Percentiles rank a stretch among this genome's conserved stretches.
phyloP scores from a whole-genome alignment of 192 early-diverging fungal genomes.

The Backusella parvicylindrica region DNA sequence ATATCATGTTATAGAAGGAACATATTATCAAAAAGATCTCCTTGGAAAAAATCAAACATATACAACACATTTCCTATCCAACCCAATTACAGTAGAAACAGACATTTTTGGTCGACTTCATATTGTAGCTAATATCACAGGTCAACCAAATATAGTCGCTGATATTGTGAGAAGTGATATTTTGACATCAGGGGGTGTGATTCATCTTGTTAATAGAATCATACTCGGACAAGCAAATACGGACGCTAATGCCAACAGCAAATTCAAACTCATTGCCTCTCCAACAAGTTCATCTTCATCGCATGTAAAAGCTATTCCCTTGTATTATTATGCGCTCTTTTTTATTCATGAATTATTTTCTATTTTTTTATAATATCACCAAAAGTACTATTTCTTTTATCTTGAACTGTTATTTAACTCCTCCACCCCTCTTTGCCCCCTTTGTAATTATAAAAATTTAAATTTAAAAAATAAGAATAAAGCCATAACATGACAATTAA shows the following conservation, averaged over 20 bases:
- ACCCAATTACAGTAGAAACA: background rate
- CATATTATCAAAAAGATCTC: slow-evolving; percentile 6
- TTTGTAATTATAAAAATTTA: background rate
- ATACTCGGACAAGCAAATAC: background rate
- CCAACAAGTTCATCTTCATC: background rate
- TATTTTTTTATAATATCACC: background rate
- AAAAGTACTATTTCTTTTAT: background rate
- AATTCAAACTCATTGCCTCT: background rate
- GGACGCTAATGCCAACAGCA: background rate
- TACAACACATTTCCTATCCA: background rate
- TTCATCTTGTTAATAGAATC: slow-evolving; percentile 5
- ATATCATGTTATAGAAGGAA: slow-evolving; percentile 6
- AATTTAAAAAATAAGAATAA: background rate
- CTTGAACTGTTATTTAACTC: background rate
- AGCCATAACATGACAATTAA: background rate
- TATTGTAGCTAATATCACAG: background rate
- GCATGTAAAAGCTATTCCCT: background rate
- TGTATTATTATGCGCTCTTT: background rate
- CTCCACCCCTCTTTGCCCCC: background rate
- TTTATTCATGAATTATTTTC: background rate
- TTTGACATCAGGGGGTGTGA: slow-evolving; percentile 15
- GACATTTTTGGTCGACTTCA: background rate
- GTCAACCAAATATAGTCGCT: background rate
- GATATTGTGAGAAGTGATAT: slow-evolving; percentile 8
- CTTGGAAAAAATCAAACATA: background rate